Percentiles rank a stretch among this genome's conserved stretches.
Evolutionary conservation across 805 yeast genomes (phyloP).

Genomic region (Hermanozyma aechmeae): DNA sequence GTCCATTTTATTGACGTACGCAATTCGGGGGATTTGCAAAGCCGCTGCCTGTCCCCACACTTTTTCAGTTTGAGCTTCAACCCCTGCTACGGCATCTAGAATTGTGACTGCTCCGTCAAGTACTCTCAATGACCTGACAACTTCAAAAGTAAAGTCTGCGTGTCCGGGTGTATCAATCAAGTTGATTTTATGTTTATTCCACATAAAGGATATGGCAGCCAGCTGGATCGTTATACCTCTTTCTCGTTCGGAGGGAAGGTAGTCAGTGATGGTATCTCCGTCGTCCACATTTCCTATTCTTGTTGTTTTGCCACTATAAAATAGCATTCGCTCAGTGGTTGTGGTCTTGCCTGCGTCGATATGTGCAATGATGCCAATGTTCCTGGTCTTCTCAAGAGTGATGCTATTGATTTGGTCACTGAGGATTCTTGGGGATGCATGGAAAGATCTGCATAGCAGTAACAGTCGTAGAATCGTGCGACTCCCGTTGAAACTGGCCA

Average conservation of each 20-base stretch:
- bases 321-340: slow-evolving; percentile 93
- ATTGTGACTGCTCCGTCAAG: slow-evolving; percentile 92
- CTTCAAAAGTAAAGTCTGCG: slow-evolving; percentile 95
- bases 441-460: too few relatives aligned
- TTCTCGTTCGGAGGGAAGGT: slow-evolving; percentile 77
- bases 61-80: slow-evolving; percentile 95
- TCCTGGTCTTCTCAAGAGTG: slow-evolving; percentile 42
- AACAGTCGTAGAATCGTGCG: too few relatives aligned
- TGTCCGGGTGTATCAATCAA: slow-evolving; percentile 97
- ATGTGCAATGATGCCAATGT: slow-evolving; percentile 97
- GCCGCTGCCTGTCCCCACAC: slow-evolving; percentile 85
- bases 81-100: slow-evolving; percentile 94
- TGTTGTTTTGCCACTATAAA: slow-evolving; percentile 69
- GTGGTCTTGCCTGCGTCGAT: slow-evolving; percentile 99
- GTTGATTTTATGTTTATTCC: slow-evolving; percentile 73
- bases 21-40: slow-evolving; percentile 61
- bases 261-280: slow-evolving; percentile 95
- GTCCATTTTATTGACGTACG: slow-evolving; percentile 92
- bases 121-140: slow-evolving; percentile 78
- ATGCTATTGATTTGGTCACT: slow-evolving; percentile 24
- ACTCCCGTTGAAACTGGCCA: too few relatives aligned
- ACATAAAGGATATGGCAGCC: slow-evolving; percentile 88
- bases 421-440: too few relatives aligned
- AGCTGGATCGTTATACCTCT: slow-evolving; percentile 95
- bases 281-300: slow-evolving; percentile 90